phyloP scores from a whole-genome alignment of 2,329 filamentous ascomycete species.

The Claviceps pusilla region DNA sequence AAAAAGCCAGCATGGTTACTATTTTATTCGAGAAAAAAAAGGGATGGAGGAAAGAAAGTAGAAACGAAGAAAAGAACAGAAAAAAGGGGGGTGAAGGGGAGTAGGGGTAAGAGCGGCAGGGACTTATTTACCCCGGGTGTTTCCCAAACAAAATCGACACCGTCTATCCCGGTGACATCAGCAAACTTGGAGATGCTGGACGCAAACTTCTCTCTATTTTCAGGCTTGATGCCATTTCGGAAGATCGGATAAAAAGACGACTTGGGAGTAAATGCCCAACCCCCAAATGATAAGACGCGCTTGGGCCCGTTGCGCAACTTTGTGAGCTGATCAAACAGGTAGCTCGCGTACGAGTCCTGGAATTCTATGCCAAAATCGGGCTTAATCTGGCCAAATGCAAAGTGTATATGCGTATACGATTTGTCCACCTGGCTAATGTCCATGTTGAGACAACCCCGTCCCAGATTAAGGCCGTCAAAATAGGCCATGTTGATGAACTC shows the following conservation, averaged over 20 bases:
- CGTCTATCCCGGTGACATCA: slow-evolving; percentile 20
- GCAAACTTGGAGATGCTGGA: slow-evolving; percentile 22
- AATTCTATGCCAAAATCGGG: neutral
- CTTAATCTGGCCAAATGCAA: slow-evolving; percentile 18
- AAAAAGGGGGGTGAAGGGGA: neutral
- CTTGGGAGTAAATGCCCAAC: slow-evolving; percentile 14
- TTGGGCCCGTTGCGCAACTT: slow-evolving; percentile 9
- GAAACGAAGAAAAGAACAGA: neutral
- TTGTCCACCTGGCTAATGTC: neutral
- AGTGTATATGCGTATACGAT: slow-evolving; percentile 11
- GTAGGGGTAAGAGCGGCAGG: neutral
- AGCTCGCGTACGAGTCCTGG: neutral
- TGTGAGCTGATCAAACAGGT: slow-evolving; percentile 10
- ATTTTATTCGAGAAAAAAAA: neutral
- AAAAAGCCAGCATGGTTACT: neutral
- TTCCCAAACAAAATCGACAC: slow-evolving; percentile 28
- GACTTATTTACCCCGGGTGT: slow-evolving; percentile 14
- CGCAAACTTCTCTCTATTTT: slow-evolving; percentile 21
- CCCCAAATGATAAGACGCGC: slow-evolving; percentile 15
- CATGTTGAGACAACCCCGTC: slow-evolving; percentile 5
- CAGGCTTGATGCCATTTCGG: slow-evolving; percentile 8
- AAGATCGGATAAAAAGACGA: slow-evolving; percentile 11
- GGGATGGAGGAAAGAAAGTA: neutral
- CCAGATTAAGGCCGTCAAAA: slow-evolving; percentile 8
- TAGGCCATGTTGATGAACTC: slow-evolving; percentile 11